Evolutionary conservation across 1,284 basidiomycete genomes (phyloP), one percentile per base, ranked within the genome.

Genomic region (Inonotus hispidus): DNA sequence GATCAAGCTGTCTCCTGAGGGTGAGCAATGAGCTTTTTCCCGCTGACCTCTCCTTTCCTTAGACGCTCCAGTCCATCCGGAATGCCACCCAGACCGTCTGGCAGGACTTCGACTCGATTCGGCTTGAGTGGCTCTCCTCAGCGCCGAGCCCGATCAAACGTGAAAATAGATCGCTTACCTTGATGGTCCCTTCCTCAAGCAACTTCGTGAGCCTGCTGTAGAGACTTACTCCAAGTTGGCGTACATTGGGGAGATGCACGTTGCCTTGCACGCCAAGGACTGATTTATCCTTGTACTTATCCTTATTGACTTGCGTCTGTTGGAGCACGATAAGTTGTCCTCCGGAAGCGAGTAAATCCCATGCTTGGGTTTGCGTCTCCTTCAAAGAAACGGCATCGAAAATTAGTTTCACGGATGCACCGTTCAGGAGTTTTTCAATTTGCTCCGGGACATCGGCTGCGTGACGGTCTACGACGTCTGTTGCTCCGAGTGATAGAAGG

Each of bases 401-500:
- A 11, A 74, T 75, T 35, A 76, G 16, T 43, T 71, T 63, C 52
- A 82, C 65, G 1, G 74, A 62, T 16, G 61, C 38, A 3, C 62
- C 49, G 4, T 25, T 38, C 11, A 72, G 71, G 11, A 74, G 67
- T 46, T 71, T 70, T 3, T 62, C 60, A 43, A 77, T 65, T 37
- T 73, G 67, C 2, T 59, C 61, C 1, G 63, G 63, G 23, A 81
- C 68, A 2, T 68, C 64, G 4, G 1, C 53, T 21, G 73, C 68
- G 10, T 35, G 46, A 45, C 81, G 75, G 62, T 83, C 79, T 56
- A 86, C 68, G 54, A 82, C 71, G 46, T 81, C 72, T 0, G 81
- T 81, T 0, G 82, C 85, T 1, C 85, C 84, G 25, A 82, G 71
- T 0, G 73, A 71, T 65, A 78, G 79, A 61, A 87, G 75, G 43